Base-by-base conservation (phyloP, 2,329 filamentous ascomycete species). In the Epichloe sibirici region DNA sequence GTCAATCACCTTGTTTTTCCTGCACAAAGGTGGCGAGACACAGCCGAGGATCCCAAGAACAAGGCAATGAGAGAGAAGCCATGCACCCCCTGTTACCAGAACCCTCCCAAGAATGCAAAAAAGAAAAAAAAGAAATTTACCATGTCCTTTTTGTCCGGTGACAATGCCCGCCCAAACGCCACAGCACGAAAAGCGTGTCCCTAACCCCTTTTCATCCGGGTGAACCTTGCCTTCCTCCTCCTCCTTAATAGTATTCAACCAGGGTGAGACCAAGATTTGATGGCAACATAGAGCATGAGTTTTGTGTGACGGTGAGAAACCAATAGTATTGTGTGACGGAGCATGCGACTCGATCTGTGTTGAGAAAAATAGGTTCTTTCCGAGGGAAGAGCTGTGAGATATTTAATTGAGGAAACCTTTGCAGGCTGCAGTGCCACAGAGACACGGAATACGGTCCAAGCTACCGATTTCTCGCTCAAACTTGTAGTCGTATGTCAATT, bases 401-500 rank as follows among this genome's bases (percentile, higher is more conserved):
- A 5, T 35, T 81, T 77, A 98, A 72, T 98, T 98, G 71, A 98
- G 88, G 75, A 97, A 98, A 57, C 93, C 93, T 76, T 98, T 98
- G 76, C 93, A 98, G 47, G 89, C 90, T 34, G 90, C 83, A 44
- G 91, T 96, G 55, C 93, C 93, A 69, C 93, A 98, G 49, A 98
- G 83, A 74, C 93, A 98, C 49, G 93, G 93, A 62, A 98, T 96
- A 58, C 93, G 88, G 69, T 98, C 93, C 57, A 90, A 81, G 61
- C 89, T 94, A 63, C 90, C 90, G 64, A 94, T 88, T 71, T 98
- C 93, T 62, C 93, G 87, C 74, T 98, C 93, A 69, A 98, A 98
- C 71, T 98, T 98, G 79, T 98, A 98, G 74, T 98, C 93, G 74
- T 98, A 98, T 2, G 93, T 98, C 67, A 98, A 83, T 75, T 98